A percentile compares a stretch with the other conserved stretches of the same genome.
phyloP scores from a whole-genome alignment of 2,329 filamentous ascomycete genomes.

The Pestalotiopsis fici region DNA sequence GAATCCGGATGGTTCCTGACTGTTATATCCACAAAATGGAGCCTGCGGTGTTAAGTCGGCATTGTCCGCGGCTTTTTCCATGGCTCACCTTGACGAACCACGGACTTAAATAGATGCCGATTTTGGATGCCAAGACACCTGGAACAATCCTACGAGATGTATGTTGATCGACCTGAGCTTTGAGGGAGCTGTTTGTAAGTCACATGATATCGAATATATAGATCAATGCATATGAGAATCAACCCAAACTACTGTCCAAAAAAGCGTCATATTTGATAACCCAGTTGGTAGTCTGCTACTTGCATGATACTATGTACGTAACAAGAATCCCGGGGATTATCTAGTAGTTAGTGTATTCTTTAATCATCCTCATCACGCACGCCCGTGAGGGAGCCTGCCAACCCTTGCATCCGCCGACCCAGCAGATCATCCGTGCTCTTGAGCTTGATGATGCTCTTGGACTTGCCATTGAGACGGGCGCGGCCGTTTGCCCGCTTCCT shows the following conservation, averaged over 20 bases:
- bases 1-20: neutral
- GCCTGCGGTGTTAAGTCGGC: neutral
- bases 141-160: too few relatives aligned
- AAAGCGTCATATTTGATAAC: too few relatives aligned
- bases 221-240: too few relatives aligned
- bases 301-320: neutral
- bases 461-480: conserved; percentile 31
- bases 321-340: neutral
- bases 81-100: neutral
- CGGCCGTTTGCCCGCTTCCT: conserved; percentile 23
- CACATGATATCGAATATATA: too few relatives aligned
- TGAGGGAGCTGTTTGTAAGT: too few relatives aligned
- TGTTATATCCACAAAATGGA: neutral
- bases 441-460: conserved; percentile 52
- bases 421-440: conserved; percentile 60
- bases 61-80: neutral
- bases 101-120: neutral
- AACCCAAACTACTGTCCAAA: too few relatives aligned
- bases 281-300: too few relatives aligned
- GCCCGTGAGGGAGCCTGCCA: conserved; percentile 55
- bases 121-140: neutral
- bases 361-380: conserved; percentile 35
- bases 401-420: conserved; percentile 58
- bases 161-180: too few relatives aligned
- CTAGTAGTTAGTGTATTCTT: neutral